These are phyloP conservation scores for Tarenaya hassleriana DNA, from an alignment of 345 rosid genomes.

Conservation along the genomic window DNA sequence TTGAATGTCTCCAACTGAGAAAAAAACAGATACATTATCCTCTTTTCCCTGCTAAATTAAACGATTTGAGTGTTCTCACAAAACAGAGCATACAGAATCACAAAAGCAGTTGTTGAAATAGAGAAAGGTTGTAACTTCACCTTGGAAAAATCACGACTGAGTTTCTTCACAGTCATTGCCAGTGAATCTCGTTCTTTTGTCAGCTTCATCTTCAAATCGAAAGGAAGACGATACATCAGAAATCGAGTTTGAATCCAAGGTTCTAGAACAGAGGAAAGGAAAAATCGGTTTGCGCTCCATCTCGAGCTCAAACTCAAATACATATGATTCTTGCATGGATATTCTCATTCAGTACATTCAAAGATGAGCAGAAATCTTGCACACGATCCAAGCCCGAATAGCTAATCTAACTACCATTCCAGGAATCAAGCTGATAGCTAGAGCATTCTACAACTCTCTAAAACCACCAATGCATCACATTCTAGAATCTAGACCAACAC, in stretches of 20 bases:
- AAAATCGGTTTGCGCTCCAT: neutral
- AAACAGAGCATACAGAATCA: conserved; percentile 10
- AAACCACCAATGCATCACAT: conserved; percentile 1
- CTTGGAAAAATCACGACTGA: conserved; percentile 80
- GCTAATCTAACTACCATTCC: neutral
- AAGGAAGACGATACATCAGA: neutral
- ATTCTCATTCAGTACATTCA: too few relatives aligned
- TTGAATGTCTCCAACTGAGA: conserved; percentile 85
- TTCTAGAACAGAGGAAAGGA: conserved; percentile 6
- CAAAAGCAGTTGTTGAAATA: neutral
- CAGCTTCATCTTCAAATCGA: conserved; percentile 47
- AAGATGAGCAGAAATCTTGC: too few relatives aligned
- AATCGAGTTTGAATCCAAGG: neutral
- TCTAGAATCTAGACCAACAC: neutral
- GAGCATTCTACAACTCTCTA: neutral
- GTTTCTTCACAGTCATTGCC: conserved; percentile 60
- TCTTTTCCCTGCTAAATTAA: neutral
- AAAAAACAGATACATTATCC: conserved; percentile 1
- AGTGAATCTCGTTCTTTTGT: conserved; percentile 67
- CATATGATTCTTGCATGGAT: neutral
- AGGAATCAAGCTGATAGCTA: neutral
- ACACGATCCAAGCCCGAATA: too few relatives aligned
- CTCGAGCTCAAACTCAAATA: neutral
- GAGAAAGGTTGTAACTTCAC: conserved; percentile 26
- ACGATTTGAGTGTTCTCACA: neutral